Conservation (phyloP, 371 early-diverging fungal species). For the Mortierella sp. region DNA sequence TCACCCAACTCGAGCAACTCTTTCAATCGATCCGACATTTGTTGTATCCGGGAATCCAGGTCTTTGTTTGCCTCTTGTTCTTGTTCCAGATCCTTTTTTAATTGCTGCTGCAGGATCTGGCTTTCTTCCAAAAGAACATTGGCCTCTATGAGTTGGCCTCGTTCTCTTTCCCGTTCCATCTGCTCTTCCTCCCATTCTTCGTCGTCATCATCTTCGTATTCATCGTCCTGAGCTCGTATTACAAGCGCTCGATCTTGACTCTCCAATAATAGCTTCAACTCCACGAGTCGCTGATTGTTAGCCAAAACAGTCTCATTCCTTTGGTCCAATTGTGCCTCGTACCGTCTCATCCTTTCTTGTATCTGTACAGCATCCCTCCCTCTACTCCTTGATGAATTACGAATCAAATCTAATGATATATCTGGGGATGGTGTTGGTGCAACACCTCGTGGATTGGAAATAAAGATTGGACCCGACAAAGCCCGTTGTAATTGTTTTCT, state of each 20-base stretch:
- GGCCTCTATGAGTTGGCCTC: conserved; percentile 14
- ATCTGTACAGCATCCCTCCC: not conserved
- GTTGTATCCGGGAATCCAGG: conserved; percentile 12
- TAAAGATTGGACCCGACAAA: conserved; percentile 24
- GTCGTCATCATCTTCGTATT: conserved; percentile 6
- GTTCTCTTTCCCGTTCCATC: conserved; percentile 8
- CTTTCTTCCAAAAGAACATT: conserved; percentile 19
- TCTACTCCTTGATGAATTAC: not conserved
- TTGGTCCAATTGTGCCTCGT: conserved; percentile 31
- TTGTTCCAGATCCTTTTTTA: conserved; percentile 18
- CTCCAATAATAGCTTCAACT: conserved; percentile 20
- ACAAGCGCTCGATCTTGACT: conserved; percentile 2
- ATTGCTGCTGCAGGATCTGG: conserved; percentile 8
- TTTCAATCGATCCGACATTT: conserved; percentile 14
- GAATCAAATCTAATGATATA: conserved; percentile 26
- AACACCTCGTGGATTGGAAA: conserved; percentile 40
- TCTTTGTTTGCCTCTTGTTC: conserved; percentile 17
- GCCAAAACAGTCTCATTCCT: conserved; percentile 19
- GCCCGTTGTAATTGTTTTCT: conserved; percentile 14
- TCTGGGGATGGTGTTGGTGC: conserved; percentile 36
- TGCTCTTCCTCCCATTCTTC: conserved; percentile 12
- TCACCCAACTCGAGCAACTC: conserved; percentile 14
- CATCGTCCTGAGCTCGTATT: conserved; percentile 11
- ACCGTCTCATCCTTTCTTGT: conserved; percentile 11
- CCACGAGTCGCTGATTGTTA: conserved; percentile 33